A percentile compares a stretch with the other conserved stretches of the same genome.
Evolutionary conservation across 1,284 basidiomycete genomes (phyloP).

Genomic region (Sanghuangporus baumii): DNA sequence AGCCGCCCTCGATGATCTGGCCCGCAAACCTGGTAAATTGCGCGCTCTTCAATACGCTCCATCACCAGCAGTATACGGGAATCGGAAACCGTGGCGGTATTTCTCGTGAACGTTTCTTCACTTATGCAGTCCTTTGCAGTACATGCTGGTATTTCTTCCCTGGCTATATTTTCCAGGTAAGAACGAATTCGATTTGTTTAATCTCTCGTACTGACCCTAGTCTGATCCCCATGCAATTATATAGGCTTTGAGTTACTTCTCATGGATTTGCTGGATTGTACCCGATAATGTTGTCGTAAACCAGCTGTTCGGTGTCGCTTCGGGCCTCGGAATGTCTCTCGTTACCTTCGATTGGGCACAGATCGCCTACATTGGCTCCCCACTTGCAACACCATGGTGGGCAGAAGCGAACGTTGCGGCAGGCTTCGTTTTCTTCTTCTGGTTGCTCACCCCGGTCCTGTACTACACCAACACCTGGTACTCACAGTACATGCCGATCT

Average conservation of each 20-base stretch:
- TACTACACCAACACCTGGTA: constrained; percentile 35
- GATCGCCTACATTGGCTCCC: constrained; percentile 56
- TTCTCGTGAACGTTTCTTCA: constrained; percentile 47
- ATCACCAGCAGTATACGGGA: constrained; percentile 48
- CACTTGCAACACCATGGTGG: constrained; percentile 66
- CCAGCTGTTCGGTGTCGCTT: constrained; percentile 75
- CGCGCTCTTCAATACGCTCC: constrained; percentile 52
- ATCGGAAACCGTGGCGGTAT: constrained; percentile 37
- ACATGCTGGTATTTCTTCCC: constrained; percentile 58
- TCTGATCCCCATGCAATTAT: neutral
- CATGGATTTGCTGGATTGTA: constrained; percentile 37
- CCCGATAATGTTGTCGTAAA: constrained; percentile 40
- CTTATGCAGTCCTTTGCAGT: constrained; percentile 14
- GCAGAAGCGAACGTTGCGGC: constrained; percentile 75
- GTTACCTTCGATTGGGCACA: constrained; percentile 76
- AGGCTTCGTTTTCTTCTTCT: constrained; percentile 77
- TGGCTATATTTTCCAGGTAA: constrained; percentile 56
- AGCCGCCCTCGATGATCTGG: constrained; percentile 40
- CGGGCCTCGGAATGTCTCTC: constrained; percentile 73
- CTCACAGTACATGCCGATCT: constrained; percentile 40
- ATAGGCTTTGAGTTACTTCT: constrained; percentile 34
- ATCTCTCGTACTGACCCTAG: neutral
- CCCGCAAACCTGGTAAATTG: constrained; percentile 46
- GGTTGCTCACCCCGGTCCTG: constrained; percentile 35
- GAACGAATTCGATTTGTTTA: neutral